Evolutionary conservation across 305 asterid genomes (phyloP).

Genomic region (Rubia tinctorum): DNA sequence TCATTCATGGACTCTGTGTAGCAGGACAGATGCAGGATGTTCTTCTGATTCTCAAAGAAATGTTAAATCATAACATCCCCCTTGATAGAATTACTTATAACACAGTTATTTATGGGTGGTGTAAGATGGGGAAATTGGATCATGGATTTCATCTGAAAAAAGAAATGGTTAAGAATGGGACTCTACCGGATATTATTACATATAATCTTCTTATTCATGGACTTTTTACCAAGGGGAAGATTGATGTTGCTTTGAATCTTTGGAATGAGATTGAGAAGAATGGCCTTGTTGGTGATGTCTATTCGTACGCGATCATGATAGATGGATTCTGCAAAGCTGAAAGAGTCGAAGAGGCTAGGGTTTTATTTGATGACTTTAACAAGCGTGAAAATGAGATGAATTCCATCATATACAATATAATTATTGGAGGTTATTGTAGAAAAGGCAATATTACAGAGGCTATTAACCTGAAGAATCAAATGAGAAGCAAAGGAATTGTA

Average conservation of each 20-base stretch:
- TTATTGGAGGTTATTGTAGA: constrained; percentile 59
- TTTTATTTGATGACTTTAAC: constrained; percentile 48
- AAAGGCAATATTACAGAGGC: constrained; percentile 54
- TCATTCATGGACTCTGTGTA: constrained; percentile 66
- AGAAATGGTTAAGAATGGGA: constrained; percentile 63
- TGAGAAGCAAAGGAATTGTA: constrained; percentile 53
- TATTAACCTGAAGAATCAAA: constrained; percentile 50
- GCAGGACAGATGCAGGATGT: constrained; percentile 57
- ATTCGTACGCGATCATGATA: constrained; percentile 64
- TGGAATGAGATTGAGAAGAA: constrained; percentile 66
- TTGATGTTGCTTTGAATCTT: constrained; percentile 66
- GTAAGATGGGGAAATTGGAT: constrained; percentile 61
- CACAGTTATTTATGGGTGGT: constrained; percentile 62
- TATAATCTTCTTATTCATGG: constrained; percentile 56
- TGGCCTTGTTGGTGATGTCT: constrained; percentile 48
- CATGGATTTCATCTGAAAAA: constrained; percentile 56
- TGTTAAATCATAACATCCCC: constrained; percentile 38
- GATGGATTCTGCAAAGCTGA: constrained; percentile 62
- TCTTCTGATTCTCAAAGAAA: constrained; percentile 42
- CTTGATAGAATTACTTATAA: constrained; percentile 64
- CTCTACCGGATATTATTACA: constrained; percentile 52
- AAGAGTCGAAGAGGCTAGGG: constrained; percentile 54
- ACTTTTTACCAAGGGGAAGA: constrained; percentile 46
- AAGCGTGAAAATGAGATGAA: constrained; percentile 39
- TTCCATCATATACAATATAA: constrained; percentile 58